phyloP scores from a whole-genome alignment of 2,329 filamentous ascomycete genomes.

The Escovopsis sp. region DNA sequence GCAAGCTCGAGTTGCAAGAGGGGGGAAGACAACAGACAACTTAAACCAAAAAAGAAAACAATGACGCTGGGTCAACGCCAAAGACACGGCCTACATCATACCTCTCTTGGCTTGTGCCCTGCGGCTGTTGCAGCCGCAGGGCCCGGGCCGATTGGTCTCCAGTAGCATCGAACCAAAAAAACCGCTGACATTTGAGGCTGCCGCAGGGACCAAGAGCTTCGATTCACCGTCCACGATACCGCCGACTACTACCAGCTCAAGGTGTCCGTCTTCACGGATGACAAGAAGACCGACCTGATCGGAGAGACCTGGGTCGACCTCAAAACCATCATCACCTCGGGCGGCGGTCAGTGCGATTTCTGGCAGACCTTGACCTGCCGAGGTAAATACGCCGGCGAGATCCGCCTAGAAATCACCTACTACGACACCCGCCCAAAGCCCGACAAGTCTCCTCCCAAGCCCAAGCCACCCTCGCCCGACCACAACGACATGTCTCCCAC shows the following conservation, averaged over 20 bases:
- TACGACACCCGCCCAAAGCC: conserved; percentile 79
- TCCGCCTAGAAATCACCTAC: conserved; percentile 89
- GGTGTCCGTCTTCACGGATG: conserved; percentile 91
- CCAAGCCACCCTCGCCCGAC: conserved; percentile 23
- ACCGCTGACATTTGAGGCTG: not conserved
- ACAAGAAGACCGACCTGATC: conserved; percentile 94
- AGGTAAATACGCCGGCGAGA: conserved; percentile 90
- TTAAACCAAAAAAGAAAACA: too few species aligned
- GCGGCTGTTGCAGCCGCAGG: too few species aligned
- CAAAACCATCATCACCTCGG: conserved; percentile 61
- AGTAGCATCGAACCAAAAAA: too few species aligned
- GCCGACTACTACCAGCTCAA: conserved; percentile 94
- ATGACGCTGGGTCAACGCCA: too few species aligned
- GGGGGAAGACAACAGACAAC: too few species aligned
- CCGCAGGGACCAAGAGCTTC: conserved; percentile 92
- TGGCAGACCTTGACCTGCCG: conserved; percentile 83
- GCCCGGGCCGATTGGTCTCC: too few species aligned
- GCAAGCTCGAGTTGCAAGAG: too few species aligned
- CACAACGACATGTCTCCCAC: conserved; percentile 23
- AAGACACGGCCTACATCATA: too few species aligned
- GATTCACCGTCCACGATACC: conserved; percentile 91
- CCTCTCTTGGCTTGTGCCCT: not conserved
- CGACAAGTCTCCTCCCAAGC: conserved; percentile 50
- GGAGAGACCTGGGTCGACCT: conserved; percentile 87
- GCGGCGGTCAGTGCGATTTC: conserved; percentile 83